Conservation (phyloP, 441 rosid species). For the Brassica balearica region DNA sequence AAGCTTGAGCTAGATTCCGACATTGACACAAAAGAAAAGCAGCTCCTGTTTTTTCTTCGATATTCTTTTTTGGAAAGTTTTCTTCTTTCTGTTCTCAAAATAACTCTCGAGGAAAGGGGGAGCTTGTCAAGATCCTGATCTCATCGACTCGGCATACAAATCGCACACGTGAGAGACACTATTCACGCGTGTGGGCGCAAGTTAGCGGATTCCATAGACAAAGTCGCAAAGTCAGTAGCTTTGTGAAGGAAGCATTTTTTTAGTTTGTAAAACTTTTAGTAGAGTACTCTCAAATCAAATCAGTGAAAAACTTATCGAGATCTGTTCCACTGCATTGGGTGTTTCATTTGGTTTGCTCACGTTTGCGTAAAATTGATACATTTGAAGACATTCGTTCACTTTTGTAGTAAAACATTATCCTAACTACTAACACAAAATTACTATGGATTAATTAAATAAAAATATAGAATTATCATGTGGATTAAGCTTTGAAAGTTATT, state of each 20-base stretch:
- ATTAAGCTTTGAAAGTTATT: not conserved
- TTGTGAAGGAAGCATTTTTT: not conserved
- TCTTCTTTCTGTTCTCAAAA: too few species aligned
- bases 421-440: too few species aligned
- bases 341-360: too few species aligned
- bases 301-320: too few species aligned
- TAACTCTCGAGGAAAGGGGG: conserved; percentile 15
- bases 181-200: conserved; percentile 7
- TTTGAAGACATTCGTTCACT: too few species aligned
- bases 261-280: too few species aligned
- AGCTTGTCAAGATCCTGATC: conserved; percentile 1
- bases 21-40: conserved; percentile 23
- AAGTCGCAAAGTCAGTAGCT: not conserved
- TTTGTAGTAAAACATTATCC: too few species aligned
- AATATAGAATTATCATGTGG: not conserved
- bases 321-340: too few species aligned
- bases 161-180: not conserved
- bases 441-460: too few species aligned
- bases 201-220: not conserved
- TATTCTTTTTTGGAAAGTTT: not conserved
- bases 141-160: not conserved
- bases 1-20: conserved; percentile 40
- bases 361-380: too few species aligned
- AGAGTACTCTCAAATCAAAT: too few species aligned
- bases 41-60: not conserved